phyloP scores from a whole-genome alignment of 176 grass and related monocot species.

The Phoenix dactylifera region DNA sequence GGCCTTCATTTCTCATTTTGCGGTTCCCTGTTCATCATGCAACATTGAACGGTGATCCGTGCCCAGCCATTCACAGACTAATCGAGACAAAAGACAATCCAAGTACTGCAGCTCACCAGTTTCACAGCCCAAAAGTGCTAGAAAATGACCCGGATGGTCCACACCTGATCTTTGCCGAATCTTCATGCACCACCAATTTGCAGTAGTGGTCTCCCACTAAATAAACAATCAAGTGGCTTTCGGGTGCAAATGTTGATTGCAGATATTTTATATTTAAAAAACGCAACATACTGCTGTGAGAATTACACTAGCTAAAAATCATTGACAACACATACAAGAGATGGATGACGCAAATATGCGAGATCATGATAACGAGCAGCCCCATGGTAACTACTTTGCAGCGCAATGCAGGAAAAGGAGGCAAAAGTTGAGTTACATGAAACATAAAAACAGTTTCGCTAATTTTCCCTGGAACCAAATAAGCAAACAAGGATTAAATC shows the following conservation, averaged over 20 bases:
- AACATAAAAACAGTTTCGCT: too few relatives aligned
- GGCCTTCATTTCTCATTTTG: too few relatives aligned
- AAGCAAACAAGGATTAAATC: too few relatives aligned
- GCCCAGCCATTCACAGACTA: neutral
- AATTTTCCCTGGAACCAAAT: too few relatives aligned
- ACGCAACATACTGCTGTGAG: neutral
- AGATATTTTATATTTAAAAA: neutral
- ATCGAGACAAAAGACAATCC: neutral
- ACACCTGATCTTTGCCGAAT: constrained; percentile 5
- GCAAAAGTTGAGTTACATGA: too few relatives aligned
- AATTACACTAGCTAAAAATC: neutral
- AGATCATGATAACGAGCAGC: too few relatives aligned
- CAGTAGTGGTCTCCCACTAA: constrained; percentile 5
- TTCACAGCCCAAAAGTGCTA: neutral
- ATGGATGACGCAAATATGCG: too few relatives aligned
- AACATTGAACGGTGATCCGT: neutral
- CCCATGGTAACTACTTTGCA: too few relatives aligned
- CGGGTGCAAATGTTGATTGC: neutral
- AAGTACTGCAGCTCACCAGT: neutral
- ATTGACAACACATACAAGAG: neutral
- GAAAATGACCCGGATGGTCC: constrained; percentile 5
- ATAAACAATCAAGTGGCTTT: constrained; percentile 1
- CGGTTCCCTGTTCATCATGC: too few relatives aligned
- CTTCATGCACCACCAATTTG: neutral
- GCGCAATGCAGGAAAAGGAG: too few relatives aligned